Percentiles rank a stretch among this genome's conserved stretches.
phyloP scores from a whole-genome alignment of 805 yeast species.

The Candida caryicola region DNA sequence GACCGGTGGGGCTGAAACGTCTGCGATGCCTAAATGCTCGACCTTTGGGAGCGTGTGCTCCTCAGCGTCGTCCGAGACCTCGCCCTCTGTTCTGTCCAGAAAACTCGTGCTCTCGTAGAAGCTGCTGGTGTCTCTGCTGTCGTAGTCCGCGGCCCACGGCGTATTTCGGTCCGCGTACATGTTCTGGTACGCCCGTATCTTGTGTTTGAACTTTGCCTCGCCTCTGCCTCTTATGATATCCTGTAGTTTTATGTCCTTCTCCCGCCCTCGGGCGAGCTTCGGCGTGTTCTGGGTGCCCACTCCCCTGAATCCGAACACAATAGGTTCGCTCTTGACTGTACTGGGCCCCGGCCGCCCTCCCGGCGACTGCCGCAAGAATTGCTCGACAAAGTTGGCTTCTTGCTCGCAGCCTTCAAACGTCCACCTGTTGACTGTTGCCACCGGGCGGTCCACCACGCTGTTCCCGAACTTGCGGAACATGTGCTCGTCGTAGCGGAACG shows the following conservation, averaged over 20 bases:
- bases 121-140: not conserved
- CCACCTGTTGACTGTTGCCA: conserved; percentile 34
- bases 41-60: no score
- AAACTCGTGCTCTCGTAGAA: no score
- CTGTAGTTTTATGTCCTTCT: conserved; percentile 22
- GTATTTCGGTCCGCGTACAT: conserved; percentile 12
- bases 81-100: no score
- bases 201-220: conserved; percentile 17
- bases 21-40: no score
- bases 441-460: conserved; percentile 14
- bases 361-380: not conserved
- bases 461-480: conserved; percentile 16
- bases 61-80: no score
- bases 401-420: conserved; percentile 25
- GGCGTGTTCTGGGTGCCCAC: not conserved
- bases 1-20: no score
- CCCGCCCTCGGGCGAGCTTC: not conserved
- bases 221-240: conserved; percentile 26
- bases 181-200: conserved; percentile 24
- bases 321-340: not conserved
- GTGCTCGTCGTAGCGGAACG: conserved; percentile 14
- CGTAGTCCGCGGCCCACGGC: not conserved
- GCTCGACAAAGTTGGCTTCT: conserved; percentile 23
- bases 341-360: not conserved
- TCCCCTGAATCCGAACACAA: not conserved